Evolutionary conservation across 768 basidiomycete genomes (phyloP).

Genomic region (Gymnopilus dilepis): DNA sequence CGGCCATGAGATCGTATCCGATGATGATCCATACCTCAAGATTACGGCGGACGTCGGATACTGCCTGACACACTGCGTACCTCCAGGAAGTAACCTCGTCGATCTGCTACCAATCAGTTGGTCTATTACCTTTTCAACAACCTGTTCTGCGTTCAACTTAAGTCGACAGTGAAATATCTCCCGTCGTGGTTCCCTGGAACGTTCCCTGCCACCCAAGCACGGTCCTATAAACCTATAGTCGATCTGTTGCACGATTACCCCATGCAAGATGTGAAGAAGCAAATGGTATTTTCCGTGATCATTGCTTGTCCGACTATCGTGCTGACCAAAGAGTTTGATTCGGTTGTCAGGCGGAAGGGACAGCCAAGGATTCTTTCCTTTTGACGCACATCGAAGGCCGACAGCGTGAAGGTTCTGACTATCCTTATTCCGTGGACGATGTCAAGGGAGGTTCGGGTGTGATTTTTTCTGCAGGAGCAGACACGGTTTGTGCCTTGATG

Average conservation of each 20-base stretch:
- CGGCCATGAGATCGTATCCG: constrained; percentile 51
- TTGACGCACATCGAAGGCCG: constrained; percentile 3
- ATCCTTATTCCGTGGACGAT: constrained; percentile 23
- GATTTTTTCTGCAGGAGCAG: constrained; percentile 43
- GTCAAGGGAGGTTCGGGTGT: constrained; percentile 31
- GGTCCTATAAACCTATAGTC: constrained; percentile 51
- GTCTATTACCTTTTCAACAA: constrained; percentile 16
- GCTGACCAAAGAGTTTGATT: no score
- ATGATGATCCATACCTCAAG: constrained; percentile 50
- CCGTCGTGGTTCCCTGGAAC: constrained; percentile 68
- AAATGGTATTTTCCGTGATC: constrained; percentile 45
- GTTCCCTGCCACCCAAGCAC: constrained; percentile 54
- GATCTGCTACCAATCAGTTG: constrained; percentile 50
- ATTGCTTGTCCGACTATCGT: neutral
- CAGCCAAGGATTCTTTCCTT: constrained; percentile 1
- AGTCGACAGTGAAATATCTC: constrained; percentile 50
- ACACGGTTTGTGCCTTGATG: constrained; percentile 31
- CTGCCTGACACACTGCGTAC: constrained; percentile 50
- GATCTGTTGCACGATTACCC: constrained; percentile 56
- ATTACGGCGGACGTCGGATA: constrained; percentile 52
- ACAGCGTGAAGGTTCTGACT: constrained; percentile 21
- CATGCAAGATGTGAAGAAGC: constrained; percentile 57
- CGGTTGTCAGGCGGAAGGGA: neutral
- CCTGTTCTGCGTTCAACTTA: neutral
- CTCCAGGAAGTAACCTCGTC: constrained; percentile 50